Base-by-base conservation (phyloP, 148 eudicot genomes). In the Chenopodium album region DNA sequence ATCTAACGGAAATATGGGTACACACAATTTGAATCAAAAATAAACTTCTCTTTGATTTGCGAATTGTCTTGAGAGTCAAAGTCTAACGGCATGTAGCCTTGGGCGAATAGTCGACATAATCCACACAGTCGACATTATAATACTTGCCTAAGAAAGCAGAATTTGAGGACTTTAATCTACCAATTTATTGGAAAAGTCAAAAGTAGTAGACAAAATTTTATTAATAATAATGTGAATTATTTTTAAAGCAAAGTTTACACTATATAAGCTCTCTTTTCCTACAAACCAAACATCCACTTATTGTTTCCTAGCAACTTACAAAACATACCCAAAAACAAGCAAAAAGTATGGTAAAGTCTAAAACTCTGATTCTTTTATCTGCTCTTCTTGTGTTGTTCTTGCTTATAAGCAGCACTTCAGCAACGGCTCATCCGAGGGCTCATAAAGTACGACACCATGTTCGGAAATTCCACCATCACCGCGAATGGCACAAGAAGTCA, bases 161-260 rank as follows among this genome's bases (percentile, higher is more conserved):
- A 69, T 69, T 32, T 26, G 28, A 41, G 16, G 22, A 29, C 10
- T 17, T 71, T 14, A n/a, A 71, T 64, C 62, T 64, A 72, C 22
- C 48, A 66, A 65, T 66, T 20, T 28, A 71, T 59, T 62, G 73
- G 19, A 37, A 69, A 56, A 54, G 71, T 74, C 77, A 74, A 74
- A 74, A 80, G 80, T 70, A 79, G 4, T 60, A 63, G 62, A 50
- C 83, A 80, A 52, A 84, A 76, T 70, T 22, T 76, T 76, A n/a
- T 70, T n/a, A 50, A 65, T 76, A 46, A 63, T 19, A 23, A 31
- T 68, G 47, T 59, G 50, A n/a, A 80, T 75, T 69, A 34, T 29
- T 75, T 70, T 68, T 28, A 56, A 84, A 84, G 83, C 86, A 70
- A 80, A 60, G 8, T 7, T 76, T 26, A 5, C 72, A 63, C 82